phyloP scores from a whole-genome alignment of 108 stramenopile species.

The Nannochloropsis gaditana region DNA sequence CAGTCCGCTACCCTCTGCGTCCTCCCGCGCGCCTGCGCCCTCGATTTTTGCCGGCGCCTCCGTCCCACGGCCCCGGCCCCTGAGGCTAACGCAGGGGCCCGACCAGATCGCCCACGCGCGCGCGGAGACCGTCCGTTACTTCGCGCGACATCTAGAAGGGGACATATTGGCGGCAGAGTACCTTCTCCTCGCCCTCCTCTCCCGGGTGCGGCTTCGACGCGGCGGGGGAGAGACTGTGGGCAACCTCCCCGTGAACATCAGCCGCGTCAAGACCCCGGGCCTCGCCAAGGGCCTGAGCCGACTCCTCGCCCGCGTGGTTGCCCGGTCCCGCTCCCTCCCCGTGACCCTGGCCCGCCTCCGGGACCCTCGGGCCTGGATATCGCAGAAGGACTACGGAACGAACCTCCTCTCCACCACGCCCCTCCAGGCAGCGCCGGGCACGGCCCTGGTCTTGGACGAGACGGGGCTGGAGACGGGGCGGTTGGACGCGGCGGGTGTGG shows the following conservation, averaged over 20 bases:
- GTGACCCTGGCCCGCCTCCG: neutral
- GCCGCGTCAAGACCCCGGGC: neutral
- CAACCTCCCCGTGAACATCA: neutral
- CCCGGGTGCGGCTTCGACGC: neutral
- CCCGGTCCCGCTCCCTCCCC: neutral
- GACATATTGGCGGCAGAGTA: neutral
- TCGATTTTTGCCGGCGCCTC: neutral
- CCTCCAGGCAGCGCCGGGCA: neutral
- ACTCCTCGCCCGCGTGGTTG: neutral
- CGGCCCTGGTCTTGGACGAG: neutral
- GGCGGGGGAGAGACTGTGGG: neutral
- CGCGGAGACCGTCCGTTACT: neutral
- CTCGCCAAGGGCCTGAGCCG: neutral
- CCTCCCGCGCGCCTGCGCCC: neutral
- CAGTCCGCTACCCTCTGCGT: neutral
- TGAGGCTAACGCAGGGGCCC: neutral
- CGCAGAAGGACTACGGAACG: neutral
- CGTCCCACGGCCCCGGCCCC: neutral
- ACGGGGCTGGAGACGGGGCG: neutral
- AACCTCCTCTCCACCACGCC: neutral
- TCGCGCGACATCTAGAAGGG: neutral
- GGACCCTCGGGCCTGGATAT: neutral
- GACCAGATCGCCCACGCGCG: constrained; percentile 8
- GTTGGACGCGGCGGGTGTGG: constrained; percentile 15
- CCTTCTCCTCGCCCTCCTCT: neutral